Percentiles rank a stretch among this genome's conserved stretches.
Conservation (phyloP, 805 yeast genomes). For the Candida piceae region DNA sequence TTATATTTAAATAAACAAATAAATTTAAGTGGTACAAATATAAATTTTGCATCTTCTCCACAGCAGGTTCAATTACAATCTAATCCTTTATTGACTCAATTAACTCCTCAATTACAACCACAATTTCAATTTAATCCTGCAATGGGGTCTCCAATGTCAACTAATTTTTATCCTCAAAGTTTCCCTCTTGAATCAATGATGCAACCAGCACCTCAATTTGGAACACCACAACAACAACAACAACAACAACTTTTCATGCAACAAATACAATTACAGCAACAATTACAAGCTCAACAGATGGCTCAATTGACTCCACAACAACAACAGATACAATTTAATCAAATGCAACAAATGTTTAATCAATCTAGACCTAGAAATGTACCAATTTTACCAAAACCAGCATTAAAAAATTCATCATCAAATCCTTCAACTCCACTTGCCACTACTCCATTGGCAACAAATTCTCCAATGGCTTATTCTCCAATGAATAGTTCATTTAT, state of each 20-base stretch:
- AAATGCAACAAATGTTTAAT: constrained; percentile 4
- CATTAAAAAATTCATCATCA: constrained; percentile 3
- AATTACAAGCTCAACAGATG: background rate
- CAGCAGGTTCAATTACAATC: constrained; percentile 3
- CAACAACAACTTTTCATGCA: constrained; percentile 1
- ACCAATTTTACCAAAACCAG: constrained; percentile 32
- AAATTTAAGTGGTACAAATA: constrained; percentile 2
- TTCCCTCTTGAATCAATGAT: constrained; percentile 9
- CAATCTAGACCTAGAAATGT: constrained; percentile 25
- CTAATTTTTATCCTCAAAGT: constrained; percentile 11
- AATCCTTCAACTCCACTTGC: constrained; percentile 21
- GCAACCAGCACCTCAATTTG: too few relatives aligned
- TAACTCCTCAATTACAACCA: constrained; percentile 7
- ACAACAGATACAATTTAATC: constrained; percentile 2
- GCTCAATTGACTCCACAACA: background rate
- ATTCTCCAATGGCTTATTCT: constrained; percentile 12
- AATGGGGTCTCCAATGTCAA: constrained; percentile 5
- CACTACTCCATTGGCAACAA: constrained; percentile 16
- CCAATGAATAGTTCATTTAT: constrained; percentile 10
- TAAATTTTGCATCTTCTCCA: constrained; percentile 1
- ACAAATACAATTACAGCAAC: background rate
- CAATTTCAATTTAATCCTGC: constrained; percentile 5
- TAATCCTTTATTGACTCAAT: constrained; percentile 1
- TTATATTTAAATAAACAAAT: constrained; percentile 4
- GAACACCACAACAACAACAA: background rate